Conservation (phyloP, 2,329 filamentous ascomycete genomes). For the Aciculosporium take region DNA sequence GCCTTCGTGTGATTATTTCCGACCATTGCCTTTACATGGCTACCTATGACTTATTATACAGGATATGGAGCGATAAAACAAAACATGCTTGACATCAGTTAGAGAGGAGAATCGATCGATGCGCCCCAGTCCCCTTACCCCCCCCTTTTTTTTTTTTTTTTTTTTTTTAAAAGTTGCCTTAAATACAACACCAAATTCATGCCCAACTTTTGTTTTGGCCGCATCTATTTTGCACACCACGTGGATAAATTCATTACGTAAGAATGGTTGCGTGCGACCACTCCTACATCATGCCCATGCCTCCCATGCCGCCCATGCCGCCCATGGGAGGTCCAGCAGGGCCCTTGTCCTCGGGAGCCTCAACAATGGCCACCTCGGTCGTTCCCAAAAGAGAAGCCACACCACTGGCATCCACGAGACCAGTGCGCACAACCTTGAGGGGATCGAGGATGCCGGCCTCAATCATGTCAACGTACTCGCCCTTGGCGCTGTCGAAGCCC, state of each 20-base stretch:
- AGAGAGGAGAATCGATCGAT: conserved; percentile 23
- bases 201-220: conserved; percentile 14
- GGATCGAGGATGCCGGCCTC: conserved; percentile 91
- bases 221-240: conserved; percentile 15
- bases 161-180: no score
- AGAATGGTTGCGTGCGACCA: conserved; percentile 8
- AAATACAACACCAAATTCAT: conserved; percentile 35
- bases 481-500: conserved; percentile 91
- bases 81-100: conserved; percentile 13
- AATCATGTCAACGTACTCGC: conserved; percentile 99
- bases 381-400: conserved; percentile 95
- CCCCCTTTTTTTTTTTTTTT: conserved; percentile 9
- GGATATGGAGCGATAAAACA: conserved; percentile 15
- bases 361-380: conserved; percentile 94
- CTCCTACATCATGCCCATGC: conserved; percentile 49
- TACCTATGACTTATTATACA: conserved; percentile 19
- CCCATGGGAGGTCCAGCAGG: conserved; percentile 45
- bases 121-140: no score
- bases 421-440: conserved; percentile 97
- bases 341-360: conserved; percentile 87
- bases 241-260: conserved; percentile 1
- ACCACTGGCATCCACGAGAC: conserved; percentile 84
- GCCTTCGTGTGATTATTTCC: conserved; percentile 8
- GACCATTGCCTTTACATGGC: conserved; percentile 15
- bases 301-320: conserved; percentile 55